Evolutionary conservation across 1,139 yeast species (phyloP), one percentile per base, ranked within the genome.

Genomic region (Magnusiomyces suaveolens): DNA sequence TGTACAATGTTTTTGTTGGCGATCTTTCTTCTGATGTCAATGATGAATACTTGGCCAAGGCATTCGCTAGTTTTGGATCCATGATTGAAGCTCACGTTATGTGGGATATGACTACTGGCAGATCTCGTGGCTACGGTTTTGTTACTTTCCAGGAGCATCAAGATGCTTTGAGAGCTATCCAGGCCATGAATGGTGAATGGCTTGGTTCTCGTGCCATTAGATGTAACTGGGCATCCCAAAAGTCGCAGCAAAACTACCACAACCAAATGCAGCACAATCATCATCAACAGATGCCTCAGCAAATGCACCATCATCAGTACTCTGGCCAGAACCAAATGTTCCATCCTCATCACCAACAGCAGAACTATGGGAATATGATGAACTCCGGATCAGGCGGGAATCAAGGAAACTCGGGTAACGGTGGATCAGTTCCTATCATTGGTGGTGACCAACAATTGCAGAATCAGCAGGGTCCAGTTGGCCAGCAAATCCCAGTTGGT

Each of bases 101-200:
- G 96, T 88, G 96, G 96, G 96, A 89, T 69, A 87, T 87, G 95
- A 90, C 85, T 66, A 86, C 95, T 24, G 90, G 95, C 41, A 75
- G 95, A 66, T 86, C 95, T 3, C 77, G 96, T 70, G 95, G 96
- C 23, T 89, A 88, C 66, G 96, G 96, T 1, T 89, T 89, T 70
- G 95, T 87, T n/a, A 84, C 95, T 1, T 89, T 88, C 65, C 69
- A 75, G 24, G 77, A 76, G 36, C 80, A 77, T 56, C 69, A 72
- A 14, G 94, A 87, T 60, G 96, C 96, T 1, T 87, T 84, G 61
- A 69, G 69, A 58, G 95, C 95, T 12, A 73, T 87, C 60, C 78
- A 76, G 54, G 72, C 82, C 24, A 86, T 85, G 90, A 84, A 85
- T 67, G 95, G 96, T 46, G 78, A 75, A 59, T 73, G 77, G 69